Base-by-base conservation (phyloP, 768 basidiomycete genomes). In the Psilocybe subaeruginosa region DNA sequence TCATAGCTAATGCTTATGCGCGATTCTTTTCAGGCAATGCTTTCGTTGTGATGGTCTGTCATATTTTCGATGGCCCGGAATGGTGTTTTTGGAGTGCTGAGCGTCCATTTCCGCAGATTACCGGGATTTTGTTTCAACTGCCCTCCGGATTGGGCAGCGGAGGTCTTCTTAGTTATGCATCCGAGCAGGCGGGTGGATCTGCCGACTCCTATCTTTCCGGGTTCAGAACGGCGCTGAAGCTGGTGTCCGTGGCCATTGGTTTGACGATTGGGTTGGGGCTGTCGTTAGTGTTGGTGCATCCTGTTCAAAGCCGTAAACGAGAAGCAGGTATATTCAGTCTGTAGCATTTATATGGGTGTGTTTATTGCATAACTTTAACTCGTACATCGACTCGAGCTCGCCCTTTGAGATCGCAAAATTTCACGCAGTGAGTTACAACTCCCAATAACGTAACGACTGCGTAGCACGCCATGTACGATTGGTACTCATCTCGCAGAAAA, bases 101-200 rank as follows among this genome's bases (percentile, higher is more conserved):
- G 27, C 3, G 9, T 51, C 17, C 29, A 23, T 52, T 54, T 46
- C 2, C 7, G 29, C 49, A 80, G 77, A 88, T 91, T 64, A 91
- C 89, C 0, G 92, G 90, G 23, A 90, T 95, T 51, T 79, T 94
- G 14, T 91, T 94, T 77, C 93, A 95, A 74, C 81, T 95, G 1
- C 93, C 92, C 0, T 91, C 90, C 7, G 93, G 92, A 41, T 81
- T 95, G 9, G 86, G 88, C 7, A 91, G 85, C 47, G 91, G 91
- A 9, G 93, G 93, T 31, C 83, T 95, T 6, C 81, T 95, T 63
- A 85, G 83, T 62, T 92, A 88, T 68, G 88, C 85, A 9, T 80
- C 81, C 39, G 76, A 83, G 63, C 80, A 84, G 61, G 78, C 84
- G 23, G 73, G 80, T 5, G 87, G 85, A 12, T 78, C 80, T 33